phyloP scores from a whole-genome alignment of 1,284 basidiomycete genomes.

The Ceratobasidium sp. region DNA sequence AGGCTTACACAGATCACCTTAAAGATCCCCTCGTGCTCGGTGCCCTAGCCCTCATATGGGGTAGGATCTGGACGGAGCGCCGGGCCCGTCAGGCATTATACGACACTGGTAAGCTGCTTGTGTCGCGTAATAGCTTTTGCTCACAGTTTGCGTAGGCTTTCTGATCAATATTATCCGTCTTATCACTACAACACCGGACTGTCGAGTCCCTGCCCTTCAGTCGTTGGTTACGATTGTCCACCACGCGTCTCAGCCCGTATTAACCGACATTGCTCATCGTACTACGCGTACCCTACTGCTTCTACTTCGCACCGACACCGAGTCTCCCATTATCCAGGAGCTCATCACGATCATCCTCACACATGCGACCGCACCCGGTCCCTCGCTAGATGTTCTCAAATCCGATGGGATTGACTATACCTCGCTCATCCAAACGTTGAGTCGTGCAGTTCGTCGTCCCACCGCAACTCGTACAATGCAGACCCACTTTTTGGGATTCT shows the following conservation, averaged over 20 bases:
- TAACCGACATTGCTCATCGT: slow-evolving; percentile 29
- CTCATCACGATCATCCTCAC: slow-evolving; percentile 25
- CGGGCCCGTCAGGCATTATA: slow-evolving; percentile 17
- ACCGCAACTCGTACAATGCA: slow-evolving; percentile 20
- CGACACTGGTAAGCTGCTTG: slow-evolving; percentile 9
- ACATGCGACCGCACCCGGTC: slow-evolving; percentile 4
- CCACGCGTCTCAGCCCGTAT: slow-evolving; percentile 26
- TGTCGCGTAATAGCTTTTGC: not conserved
- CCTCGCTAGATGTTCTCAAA: slow-evolving; percentile 10
- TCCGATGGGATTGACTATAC: slow-evolving; percentile 25
- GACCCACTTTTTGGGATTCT: slow-evolving; percentile 17
- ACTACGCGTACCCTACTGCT: slow-evolving; percentile 26
- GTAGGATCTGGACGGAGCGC: slow-evolving; percentile 28
- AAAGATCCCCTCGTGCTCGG: slow-evolving; percentile 32
- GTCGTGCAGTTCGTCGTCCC: slow-evolving; percentile 9
- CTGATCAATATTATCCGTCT: slow-evolving; percentile 29
- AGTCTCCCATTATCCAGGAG: slow-evolving; percentile 1
- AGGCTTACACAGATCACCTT: slow-evolving; percentile 30
- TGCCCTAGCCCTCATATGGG: slow-evolving; percentile 31
- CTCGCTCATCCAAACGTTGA: slow-evolving; percentile 18
- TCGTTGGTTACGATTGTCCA: slow-evolving; percentile 25
- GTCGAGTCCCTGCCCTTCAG: slow-evolving; percentile 22
- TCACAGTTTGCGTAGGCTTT: slow-evolving; percentile 1
- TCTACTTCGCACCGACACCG: slow-evolving; percentile 22
- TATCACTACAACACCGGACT: slow-evolving; percentile 25